Base-by-base conservation (phyloP, 352 stramenopile species). In the Globisporangium lucens region DNA sequence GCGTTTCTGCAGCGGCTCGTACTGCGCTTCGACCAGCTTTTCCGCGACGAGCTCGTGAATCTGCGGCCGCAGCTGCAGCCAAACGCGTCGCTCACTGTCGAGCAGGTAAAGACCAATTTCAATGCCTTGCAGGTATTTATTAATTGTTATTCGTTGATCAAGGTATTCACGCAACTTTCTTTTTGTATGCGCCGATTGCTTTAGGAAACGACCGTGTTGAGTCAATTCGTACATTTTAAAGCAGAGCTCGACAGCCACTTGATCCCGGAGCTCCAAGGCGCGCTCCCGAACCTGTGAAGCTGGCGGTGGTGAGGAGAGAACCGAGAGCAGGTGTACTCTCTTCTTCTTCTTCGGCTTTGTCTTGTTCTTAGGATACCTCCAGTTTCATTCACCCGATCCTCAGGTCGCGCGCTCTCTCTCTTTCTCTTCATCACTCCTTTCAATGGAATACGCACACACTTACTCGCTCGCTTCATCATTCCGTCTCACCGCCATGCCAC, bases 1-100 rank as follows among this genome's bases (percentile, higher is more conserved):
- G 56, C 66, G n/a, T 88, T 92, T 67, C 69, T 95, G 27, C 71
- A 89, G 56, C 70, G 71, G 15, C 71, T 92, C 60, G 68, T 87
- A 24, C 59, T 82, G 30, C 72, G 70, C 17, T 93, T 92, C 65
- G 49, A 71, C 2, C 52, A 84, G 29, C n/a, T 79, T 12, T 83
- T 83, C 46, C 63, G 69, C 33, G 66, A 77, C 7, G 72, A 91
- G 17, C 61, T 93, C 41, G 68, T 73, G 22, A 71, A 72, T 35
- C 71, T 92, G 29, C 75, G 80, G 56, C 61, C 81, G 43, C 70
- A 77, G 55, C 69, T 84, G 61, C 71, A 76, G 69, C 76, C 75
- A 20, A 89, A 71, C 51, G 75, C 76, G 12, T 59, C 68, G 38
- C 68, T 82, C 52, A 61, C 66, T 4, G 41, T 60, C 17, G 74